Evolutionary conservation across 1,284 basidiomycete genomes (phyloP).

Genomic region (Chondrostereum purpureum): DNA sequence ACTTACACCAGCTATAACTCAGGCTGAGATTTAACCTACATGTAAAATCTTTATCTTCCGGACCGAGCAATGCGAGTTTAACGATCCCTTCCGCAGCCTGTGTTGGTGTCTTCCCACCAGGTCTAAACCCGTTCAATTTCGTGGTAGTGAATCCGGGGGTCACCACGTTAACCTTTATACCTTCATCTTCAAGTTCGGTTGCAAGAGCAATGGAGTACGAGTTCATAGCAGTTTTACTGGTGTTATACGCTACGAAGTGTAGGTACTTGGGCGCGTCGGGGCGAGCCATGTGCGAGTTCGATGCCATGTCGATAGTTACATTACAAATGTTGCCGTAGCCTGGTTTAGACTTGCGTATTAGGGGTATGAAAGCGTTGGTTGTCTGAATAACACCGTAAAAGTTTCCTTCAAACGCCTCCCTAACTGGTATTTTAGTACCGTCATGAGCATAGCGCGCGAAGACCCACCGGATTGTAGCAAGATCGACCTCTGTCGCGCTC

Average conservation of each 20-base stretch:
- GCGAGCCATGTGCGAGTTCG: slow-evolving; percentile 38
- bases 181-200: slow-evolving; percentile 16
- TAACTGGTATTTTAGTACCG: no score
- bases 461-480: slow-evolving; percentile 26
- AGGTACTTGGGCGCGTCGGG: slow-evolving; percentile 7
- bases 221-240: slow-evolving; percentile 15
- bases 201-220: slow-evolving; percentile 14
- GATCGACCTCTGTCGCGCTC: slow-evolving; percentile 25
- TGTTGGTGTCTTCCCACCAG: slow-evolving; percentile 28
- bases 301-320: slow-evolving; percentile 41
- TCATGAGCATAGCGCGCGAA: slow-evolving; percentile 22
- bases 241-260: slow-evolving; percentile 14
- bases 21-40: background rate
- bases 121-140: slow-evolving; percentile 30
- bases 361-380: slow-evolving; percentile 28
- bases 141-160: slow-evolving; percentile 38
- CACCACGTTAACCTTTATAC: slow-evolving; percentile 26
- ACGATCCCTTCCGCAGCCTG: slow-evolving; percentile 30
- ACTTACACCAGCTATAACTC: background rate
- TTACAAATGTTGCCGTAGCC: slow-evolving; percentile 24
- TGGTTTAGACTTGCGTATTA: slow-evolving; percentile 23
- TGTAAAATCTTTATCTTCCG: slow-evolving; percentile 22
- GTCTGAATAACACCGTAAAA: slow-evolving; percentile 32
- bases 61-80: slow-evolving; percentile 28
- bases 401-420: slow-evolving; percentile 28